Evolutionary conservation across 352 stramenopile genomes (phyloP), one percentile per base, ranked within the genome.

Genomic region (Pythium guiyangense): DNA sequence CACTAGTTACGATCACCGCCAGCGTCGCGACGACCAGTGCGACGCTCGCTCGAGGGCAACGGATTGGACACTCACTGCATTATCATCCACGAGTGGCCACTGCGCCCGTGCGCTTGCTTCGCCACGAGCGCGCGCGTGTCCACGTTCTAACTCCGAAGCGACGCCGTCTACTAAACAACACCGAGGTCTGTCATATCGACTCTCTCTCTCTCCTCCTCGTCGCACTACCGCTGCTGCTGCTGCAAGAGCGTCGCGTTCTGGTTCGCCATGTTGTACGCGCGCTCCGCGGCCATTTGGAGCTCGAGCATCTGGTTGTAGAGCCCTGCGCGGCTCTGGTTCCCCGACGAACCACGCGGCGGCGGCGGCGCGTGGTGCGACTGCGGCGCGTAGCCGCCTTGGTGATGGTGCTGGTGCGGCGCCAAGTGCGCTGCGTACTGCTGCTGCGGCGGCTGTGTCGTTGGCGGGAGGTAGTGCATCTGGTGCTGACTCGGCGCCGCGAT

Each of bases 241-340:
- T 76, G 71, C 69, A 77, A 77, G 71, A 77, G 79, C 71, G 64
- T 69, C 14, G 77, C 75, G 59, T 90, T 88, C 56, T 87, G 80
- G 66, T 84, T 90, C 15, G 78, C 76, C 49, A 88, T 60, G 54
- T 86, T 83, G 68, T 90, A 87, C 20, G 78, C 72, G 18, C 57
- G 64, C 58, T 90, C 80, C 27, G 80, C 77, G 29, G 81, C 65
- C 64, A 88, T 76, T 52, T 87, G 80, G 54, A 90, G 64, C 59
- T 87, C 77, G 29, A 88, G 63, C 80, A 90, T 88, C 56, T 90
- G 76, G 59, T 88, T 87, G 69, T 90, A 90, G 9, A 90, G 68
- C 14, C 64, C 77, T 59, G 74, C 66, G 22, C 78, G 79, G 18
- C 48, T 42, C 37, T 58, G 50, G 20, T 35, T 22, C 17, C 18